Percentiles rank a stretch among this genome's conserved stretches.
phyloP scores from a whole-genome alignment of 192 early-diverging fungal genomes.

The Podila epigama region DNA sequence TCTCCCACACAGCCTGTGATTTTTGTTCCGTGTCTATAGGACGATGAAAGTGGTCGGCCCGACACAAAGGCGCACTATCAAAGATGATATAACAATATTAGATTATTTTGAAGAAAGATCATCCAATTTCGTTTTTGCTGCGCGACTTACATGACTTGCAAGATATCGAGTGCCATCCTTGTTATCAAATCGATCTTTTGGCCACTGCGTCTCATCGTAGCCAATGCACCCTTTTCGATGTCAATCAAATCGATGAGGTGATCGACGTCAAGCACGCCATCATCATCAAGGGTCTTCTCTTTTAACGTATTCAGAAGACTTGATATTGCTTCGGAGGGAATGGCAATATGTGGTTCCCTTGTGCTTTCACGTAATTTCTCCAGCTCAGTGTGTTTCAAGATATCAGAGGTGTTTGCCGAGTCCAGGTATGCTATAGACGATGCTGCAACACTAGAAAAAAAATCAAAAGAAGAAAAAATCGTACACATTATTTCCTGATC shows the following conservation, averaged over 20 bases:
- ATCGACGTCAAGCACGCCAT: constrained; percentile 8
- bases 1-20: background rate
- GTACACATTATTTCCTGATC: background rate
- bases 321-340: background rate
- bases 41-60: background rate
- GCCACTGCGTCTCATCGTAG: background rate
- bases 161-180: constrained; percentile 1
- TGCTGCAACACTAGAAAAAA: background rate
- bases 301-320: constrained; percentile 6
- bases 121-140: background rate
- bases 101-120: too few relatives aligned
- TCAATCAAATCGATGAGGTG: constrained; percentile 13
- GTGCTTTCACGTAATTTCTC: constrained; percentile 2
- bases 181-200: background rate
- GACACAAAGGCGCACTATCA: background rate
- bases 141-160: constrained; percentile 1
- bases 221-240: constrained; percentile 1
- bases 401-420: constrained; percentile 4
- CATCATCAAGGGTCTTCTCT: constrained; percentile 9
- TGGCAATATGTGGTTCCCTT: constrained; percentile 8
- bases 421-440: constrained; percentile 15
- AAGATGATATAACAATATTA: background rate
- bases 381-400: constrained; percentile 8
- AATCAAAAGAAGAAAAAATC: background rate
- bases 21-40: background rate